Percentiles rank a stretch among this genome's conserved stretches.
These are phyloP conservation scores for Boletus semigastroideus DNA, from an alignment of 1,284 basidiomycete species.

Conservation along the genomic window DNA sequence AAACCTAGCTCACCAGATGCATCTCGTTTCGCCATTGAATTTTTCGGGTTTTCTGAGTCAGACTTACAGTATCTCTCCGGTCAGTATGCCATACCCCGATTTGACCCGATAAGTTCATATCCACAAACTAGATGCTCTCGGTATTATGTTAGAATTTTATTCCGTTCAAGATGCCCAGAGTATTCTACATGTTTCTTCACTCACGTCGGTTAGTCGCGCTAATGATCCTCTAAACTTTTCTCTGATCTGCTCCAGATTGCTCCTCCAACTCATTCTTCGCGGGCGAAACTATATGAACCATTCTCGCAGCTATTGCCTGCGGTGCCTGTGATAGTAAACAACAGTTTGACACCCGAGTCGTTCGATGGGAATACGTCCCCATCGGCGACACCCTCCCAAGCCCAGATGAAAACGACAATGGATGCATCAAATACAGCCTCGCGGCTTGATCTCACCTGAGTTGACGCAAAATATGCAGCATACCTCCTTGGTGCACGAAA, in stretches of 20 bases:
- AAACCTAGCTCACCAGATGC: slow-evolving; percentile 70
- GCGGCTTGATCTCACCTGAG: slow-evolving; percentile 32
- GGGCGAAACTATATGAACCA: slow-evolving; percentile 31
- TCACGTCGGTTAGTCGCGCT: slow-evolving; percentile 47
- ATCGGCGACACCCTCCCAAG: slow-evolving; percentile 31
- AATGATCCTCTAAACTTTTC: not conserved
- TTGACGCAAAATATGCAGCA: not conserved
- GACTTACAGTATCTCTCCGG: slow-evolving; percentile 62
- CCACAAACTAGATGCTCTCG: slow-evolving; percentile 51
- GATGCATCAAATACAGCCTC: slow-evolving; percentile 19
- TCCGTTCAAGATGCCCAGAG: slow-evolving; percentile 53
- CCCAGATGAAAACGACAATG: slow-evolving; percentile 13
- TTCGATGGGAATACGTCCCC: slow-evolving; percentile 58
- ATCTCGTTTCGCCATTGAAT: slow-evolving; percentile 62
- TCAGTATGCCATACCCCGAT: slow-evolving; percentile 29
- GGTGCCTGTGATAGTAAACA: slow-evolving; percentile 28
- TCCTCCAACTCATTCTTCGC: slow-evolving; percentile 27
- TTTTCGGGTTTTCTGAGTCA: slow-evolving; percentile 58
- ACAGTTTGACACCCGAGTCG: slow-evolving; percentile 56
- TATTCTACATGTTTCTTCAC: slow-evolving; percentile 47
- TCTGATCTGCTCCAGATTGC: slow-evolving; percentile 21
- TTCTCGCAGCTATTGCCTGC: slow-evolving; percentile 32
- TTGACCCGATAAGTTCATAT: slow-evolving; percentile 12
- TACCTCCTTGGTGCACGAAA: not conserved
- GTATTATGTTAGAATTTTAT: slow-evolving; percentile 73